phyloP scores from a whole-genome alignment of 2,329 filamentous ascomycete species.

The Sarocladium strictum region DNA sequence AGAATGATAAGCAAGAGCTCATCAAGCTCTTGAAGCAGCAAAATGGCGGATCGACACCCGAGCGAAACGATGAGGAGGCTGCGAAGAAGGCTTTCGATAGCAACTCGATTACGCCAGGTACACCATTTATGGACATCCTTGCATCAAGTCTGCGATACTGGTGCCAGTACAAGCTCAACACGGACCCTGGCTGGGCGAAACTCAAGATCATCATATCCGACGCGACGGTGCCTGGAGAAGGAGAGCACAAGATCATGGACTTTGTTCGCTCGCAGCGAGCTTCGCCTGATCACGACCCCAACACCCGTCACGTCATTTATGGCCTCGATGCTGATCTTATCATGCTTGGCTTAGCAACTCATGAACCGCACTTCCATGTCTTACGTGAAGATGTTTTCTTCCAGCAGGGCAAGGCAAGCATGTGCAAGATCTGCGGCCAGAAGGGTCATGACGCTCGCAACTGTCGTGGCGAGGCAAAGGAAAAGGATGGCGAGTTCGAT shows the following conservation, averaged over 20 bases:
- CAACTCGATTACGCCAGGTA: constrained; percentile 85
- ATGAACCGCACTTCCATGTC: constrained; percentile 95
- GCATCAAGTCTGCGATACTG: constrained; percentile 88
- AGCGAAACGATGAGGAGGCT: constrained; percentile 54
- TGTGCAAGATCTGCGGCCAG: constrained; percentile 86
- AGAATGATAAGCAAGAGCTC: constrained; percentile 83
- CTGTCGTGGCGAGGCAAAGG: constrained; percentile 73
- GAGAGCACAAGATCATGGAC: constrained; percentile 99
- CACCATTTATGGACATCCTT: constrained; percentile 97
- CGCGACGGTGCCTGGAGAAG: constrained; percentile 93
- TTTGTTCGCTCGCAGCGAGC: constrained; percentile 91
- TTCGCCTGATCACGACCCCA: constrained; percentile 87
- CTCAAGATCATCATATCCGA: constrained; percentile 98
- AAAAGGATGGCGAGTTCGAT: constrained; percentile 72
- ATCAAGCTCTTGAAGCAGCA: constrained; percentile 78
- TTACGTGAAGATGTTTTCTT: constrained; percentile 95
- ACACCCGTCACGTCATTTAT: constrained; percentile 97
- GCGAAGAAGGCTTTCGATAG: constrained; percentile 90
- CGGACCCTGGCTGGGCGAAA: constrained; percentile 90
- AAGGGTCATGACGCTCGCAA: constrained; percentile 84
- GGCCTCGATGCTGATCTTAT: constrained; percentile 96
- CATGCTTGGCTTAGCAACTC: constrained; percentile 94
- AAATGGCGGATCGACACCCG: constrained; percentile 58
- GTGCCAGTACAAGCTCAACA: constrained; percentile 96
- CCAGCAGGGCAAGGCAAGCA: constrained; percentile 75